These are phyloP conservation scores for Solanum hybrid DNA, from an alignment of 305 asterid genomes.

Conservation along the genomic window DNA sequence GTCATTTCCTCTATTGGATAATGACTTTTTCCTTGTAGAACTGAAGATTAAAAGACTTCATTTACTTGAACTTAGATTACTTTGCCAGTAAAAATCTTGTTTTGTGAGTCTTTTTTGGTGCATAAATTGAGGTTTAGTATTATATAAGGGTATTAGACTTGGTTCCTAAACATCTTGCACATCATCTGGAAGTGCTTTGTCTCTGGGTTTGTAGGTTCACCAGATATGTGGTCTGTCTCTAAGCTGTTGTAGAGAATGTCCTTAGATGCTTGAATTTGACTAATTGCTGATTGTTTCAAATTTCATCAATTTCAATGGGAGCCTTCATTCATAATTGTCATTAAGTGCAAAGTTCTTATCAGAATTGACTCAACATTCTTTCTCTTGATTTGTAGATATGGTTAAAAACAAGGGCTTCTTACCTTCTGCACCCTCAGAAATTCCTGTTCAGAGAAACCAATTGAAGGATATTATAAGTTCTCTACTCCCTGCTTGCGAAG, in stretches of 20 bases:
- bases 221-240: neutral
- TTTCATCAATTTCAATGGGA: neutral
- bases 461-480: constrained; percentile 81
- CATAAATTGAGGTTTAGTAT: neutral
- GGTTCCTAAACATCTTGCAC: neutral
- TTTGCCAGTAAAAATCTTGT: neutral
- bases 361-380: neutral
- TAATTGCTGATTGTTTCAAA: neutral
- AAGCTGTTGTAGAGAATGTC: neutral
- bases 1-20: neutral
- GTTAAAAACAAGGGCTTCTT: constrained; percentile 97
- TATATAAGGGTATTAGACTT: neutral
- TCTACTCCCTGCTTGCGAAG: constrained; percentile 78
- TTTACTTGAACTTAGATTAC: neutral
- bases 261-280: neutral
- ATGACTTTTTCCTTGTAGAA: neutral
- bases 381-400: constrained; percentile 57
- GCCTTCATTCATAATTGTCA: neutral
- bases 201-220: neutral
- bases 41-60: neutral
- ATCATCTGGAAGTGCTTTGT: neutral
- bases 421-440: constrained; percentile 98
- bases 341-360: neutral
- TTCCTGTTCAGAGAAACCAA: constrained; percentile 73
- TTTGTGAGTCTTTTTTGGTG: neutral